Evolutionary conservation across 768 basidiomycete species (phyloP), one percentile per base, ranked within the genome.

Genomic region (Macrolepiota albuminosa): DNA sequence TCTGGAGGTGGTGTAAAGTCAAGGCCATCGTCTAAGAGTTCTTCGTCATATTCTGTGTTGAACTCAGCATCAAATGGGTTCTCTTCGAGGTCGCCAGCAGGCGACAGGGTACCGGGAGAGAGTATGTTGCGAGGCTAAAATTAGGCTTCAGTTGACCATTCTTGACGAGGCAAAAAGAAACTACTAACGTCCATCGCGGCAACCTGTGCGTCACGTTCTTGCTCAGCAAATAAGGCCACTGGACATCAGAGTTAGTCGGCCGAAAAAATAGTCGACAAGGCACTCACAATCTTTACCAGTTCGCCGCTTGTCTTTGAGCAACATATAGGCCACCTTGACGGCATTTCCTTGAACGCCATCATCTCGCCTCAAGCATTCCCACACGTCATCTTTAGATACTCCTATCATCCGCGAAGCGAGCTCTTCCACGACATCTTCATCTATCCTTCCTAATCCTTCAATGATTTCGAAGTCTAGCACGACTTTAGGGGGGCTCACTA

Each of bases 261-360:
- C 4, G 36, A 51, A 39, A 40, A 40, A 16, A 48, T 52, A 36
- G 49, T 58, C 6, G 39, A 7, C 21, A 40, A 54, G n/a, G 9
- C 5, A 18, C 93, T 80, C 67, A 96, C 95, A 75, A 70, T 94
- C 93, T 71, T 89, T 84, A 6, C 93, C 87, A 56, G 90, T 80
- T 42, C 94, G 77, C 65, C 86, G 80, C 76, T 95, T 95, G 69
- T 99, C 96, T 58, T 93, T 80, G 48, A 97, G 78, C 4, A 99
- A 79, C 84, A 95, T 86, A 73, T 98, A 99, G 0, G 96, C 95
- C 7, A 99, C 95, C 74, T 97, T 95, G 70, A 98, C 89, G 56
- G 93, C 88, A 70, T 98, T 97, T 42, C 95, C 92, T 61, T 88
- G 86, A 45, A 84, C 80, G 0, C 91, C 94, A 63, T 95, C 93